Conservation (phyloP, 2,329 filamentous ascomycete genomes). For the Coniochaeta sp. region DNA sequence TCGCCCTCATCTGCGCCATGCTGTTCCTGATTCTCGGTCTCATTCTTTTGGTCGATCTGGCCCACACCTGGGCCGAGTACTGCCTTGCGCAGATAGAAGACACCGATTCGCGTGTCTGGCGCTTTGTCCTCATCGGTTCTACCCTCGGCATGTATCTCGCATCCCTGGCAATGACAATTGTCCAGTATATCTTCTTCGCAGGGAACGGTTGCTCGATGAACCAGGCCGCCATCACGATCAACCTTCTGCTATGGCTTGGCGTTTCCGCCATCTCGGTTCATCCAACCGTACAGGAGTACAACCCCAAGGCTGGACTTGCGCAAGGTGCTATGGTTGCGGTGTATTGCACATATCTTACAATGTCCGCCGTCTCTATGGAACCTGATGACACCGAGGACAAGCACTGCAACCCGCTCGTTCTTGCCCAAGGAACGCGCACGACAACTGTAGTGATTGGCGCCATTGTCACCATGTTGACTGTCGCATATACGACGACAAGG, state of each 20-base stretch:
- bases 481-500: constrained; percentile 94
- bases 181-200: constrained; percentile 98
- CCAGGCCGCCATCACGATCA: constrained; percentile 90
- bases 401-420: constrained; percentile 86
- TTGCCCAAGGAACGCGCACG: constrained; percentile 77
- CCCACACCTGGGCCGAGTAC: constrained; percentile 95
- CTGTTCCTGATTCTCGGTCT: constrained; percentile 89
- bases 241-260: constrained; percentile 73
- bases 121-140: constrained; percentile 79
- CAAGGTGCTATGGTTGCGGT: constrained; percentile 95
- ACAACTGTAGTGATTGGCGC: constrained; percentile 89
- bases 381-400: constrained; percentile 87
- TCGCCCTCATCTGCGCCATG: constrained; percentile 81
- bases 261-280: constrained; percentile 84
- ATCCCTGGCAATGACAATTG: constrained; percentile 85
- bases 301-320: constrained; percentile 89
- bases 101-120: constrained; percentile 77
- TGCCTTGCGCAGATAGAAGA: constrained; percentile 91
- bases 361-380: constrained; percentile 98
- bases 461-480: constrained; percentile 91
- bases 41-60: constrained; percentile 87
- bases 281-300: constrained; percentile 81
- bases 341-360: constrained; percentile 97
- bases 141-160: constrained; percentile 90
- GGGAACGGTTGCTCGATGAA: constrained; percentile 82